phyloP scores from a whole-genome alignment of 345 rosid species.

The Rhodomyrtus tomentosa region DNA sequence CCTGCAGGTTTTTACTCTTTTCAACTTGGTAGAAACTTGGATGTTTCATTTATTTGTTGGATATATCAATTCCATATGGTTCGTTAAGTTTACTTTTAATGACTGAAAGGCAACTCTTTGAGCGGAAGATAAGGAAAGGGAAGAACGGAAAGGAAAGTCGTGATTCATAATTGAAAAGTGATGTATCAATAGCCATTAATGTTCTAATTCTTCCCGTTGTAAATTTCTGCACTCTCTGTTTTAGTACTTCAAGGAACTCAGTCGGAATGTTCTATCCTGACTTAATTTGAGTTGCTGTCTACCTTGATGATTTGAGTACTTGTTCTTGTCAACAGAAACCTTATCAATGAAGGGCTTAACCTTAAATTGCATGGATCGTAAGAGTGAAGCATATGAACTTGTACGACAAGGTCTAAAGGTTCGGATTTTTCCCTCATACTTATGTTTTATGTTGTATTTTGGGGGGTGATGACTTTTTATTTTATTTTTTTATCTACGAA shows the following conservation, averaged over 20 bases:
- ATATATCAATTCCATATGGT: neutral
- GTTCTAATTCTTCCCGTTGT: neutral
- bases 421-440: constrained; percentile 3
- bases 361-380: constrained; percentile 97
- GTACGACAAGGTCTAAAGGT: constrained; percentile 96
- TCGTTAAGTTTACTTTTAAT: neutral
- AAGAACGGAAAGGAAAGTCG: neutral
- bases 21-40: neutral
- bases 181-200: neutral
- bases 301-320: neutral
- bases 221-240: neutral
- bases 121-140: neutral
- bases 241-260: neutral
- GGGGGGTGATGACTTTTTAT: neutral
- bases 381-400: constrained; percentile 95
- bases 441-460: neutral
- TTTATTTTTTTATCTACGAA: no score
- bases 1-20: neutral
- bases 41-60: neutral
- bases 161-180: neutral
- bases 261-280: neutral
- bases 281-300: neutral
- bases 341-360: constrained; percentile 98
- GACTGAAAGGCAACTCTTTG: neutral
- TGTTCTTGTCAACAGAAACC: constrained; percentile 51